These are phyloP conservation scores for Microsporum ferrugineum DNA, from an alignment of 2,329 filamentous ascomycete genomes.

Conservation along the genomic window DNA sequence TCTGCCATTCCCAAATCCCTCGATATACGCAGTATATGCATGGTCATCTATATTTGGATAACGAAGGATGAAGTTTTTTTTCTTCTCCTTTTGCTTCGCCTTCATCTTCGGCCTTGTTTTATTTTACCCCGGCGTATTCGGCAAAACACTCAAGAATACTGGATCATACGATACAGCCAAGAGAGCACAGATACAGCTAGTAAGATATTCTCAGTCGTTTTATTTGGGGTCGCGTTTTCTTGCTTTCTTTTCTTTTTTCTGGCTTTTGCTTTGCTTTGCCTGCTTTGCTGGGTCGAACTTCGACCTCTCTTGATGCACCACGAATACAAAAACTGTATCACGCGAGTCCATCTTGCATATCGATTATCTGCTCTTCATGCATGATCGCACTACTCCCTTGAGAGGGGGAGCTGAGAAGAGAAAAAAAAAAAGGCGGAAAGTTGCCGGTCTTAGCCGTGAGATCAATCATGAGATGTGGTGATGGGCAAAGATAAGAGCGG, in stretches of 20 bases:
- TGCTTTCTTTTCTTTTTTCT: neutral
- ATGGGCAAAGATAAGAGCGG: neutral
- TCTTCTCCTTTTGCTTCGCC: neutral
- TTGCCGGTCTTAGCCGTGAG: slow-evolving; percentile 1
- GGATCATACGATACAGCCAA: neutral
- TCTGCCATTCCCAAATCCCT: no score
- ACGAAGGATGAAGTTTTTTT: neutral
- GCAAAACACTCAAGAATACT: neutral
- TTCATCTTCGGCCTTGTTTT: neutral
- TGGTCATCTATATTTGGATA: neutral
- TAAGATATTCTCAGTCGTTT: neutral
- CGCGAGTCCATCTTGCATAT: neutral
- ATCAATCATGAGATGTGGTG: neutral
- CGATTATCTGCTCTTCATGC: slow-evolving; percentile 1
- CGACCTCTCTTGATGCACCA: slow-evolving; percentile 1
- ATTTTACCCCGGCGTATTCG: neutral
- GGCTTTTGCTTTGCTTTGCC: neutral
- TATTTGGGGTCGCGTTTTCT: neutral
- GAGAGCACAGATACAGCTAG: neutral
- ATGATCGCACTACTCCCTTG: neutral
- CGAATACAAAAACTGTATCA: slow-evolving; percentile 1
- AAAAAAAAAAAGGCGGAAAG: neutral
- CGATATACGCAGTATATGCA: neutral
- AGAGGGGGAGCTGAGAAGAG: neutral
- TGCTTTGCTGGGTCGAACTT: neutral